Conservation (phyloP, 2,329 filamentous ascomycete species). For the Trichoderma guizhouense region DNA sequence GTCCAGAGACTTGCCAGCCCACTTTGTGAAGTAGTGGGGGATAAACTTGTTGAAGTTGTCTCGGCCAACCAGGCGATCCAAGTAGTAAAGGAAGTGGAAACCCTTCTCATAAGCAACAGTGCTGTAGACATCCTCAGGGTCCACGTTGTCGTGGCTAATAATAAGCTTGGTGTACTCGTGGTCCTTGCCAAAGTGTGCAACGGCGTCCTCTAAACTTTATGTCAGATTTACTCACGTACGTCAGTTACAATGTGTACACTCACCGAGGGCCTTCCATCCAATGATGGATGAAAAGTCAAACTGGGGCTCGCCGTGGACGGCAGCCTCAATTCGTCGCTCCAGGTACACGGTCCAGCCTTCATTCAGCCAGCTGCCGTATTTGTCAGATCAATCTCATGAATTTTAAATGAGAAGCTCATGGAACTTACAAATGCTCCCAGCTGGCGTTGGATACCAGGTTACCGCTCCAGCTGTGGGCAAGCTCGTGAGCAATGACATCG, state of each 20-base stretch:
- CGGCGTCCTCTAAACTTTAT: conserved; percentile 60
- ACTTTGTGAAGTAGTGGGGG: conserved; percentile 86
- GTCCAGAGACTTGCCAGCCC: conserved; percentile 81
- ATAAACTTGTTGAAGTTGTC: conserved; percentile 94
- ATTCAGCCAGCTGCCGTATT: conserved; percentile 55
- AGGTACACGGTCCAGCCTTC: conserved; percentile 94
- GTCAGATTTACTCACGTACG: conserved; percentile 12
- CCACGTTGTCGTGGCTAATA: conserved; percentile 80
- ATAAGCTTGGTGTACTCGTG: conserved; percentile 93
- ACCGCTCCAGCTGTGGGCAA: conserved; percentile 78
- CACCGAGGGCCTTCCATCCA: conserved; percentile 82
- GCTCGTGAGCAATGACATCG: conserved; percentile 90
- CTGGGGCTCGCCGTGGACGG: conserved; percentile 76
- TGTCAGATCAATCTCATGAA: background rate
- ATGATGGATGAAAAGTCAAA: conserved; percentile 95
- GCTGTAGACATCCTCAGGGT: conserved; percentile 94
- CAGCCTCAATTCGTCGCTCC: conserved; percentile 77
- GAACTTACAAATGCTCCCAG: conserved; percentile 72
- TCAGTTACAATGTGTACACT: conserved; percentile 18
- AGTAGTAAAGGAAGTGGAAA: conserved; percentile 87
- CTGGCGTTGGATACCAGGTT: conserved; percentile 76
- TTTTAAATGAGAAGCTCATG: no score
- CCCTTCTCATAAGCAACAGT: conserved; percentile 94
- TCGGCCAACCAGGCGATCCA: conserved; percentile 81
- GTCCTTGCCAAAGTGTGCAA: conserved; percentile 73